A percentile compares a stretch with the other conserved stretches of the same genome.
phyloP scores from a whole-genome alignment of 2,329 filamentous ascomycete species.

The Elsinoe perseae region DNA sequence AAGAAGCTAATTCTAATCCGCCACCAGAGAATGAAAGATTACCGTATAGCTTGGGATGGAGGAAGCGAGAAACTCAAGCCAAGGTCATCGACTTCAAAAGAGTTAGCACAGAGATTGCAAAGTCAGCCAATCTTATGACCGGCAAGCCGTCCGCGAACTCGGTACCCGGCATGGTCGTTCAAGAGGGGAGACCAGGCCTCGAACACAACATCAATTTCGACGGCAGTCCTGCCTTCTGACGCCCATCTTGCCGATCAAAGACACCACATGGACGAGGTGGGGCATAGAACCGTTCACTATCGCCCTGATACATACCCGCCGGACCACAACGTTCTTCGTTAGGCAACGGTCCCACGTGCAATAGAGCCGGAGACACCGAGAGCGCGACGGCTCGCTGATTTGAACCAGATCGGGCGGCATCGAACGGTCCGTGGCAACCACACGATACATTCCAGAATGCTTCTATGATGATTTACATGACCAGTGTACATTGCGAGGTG shows the following conservation, averaged over 20 bases:
- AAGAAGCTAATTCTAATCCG: neutral
- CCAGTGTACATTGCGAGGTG: neutral
- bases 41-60: slow-evolving; percentile 7
- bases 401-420: neutral
- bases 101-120: neutral
- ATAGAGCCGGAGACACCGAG: neutral
- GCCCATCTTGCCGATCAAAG: neutral
- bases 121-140: neutral
- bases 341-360: neutral
- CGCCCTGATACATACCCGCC: neutral
- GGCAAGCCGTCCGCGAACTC: neutral
- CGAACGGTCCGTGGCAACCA: neutral
- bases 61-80: neutral
- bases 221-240: neutral
- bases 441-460: neutral
- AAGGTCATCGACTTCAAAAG: neutral
- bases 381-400: neutral
- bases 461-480: neutral
- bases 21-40: slow-evolving; percentile 7
- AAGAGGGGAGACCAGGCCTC: neutral
- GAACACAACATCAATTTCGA: neutral
- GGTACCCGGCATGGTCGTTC: neutral
- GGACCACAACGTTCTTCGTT: neutral
- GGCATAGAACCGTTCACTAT: neutral
- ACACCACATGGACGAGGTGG: neutral